Evolutionary conservation across 768 basidiomycete genomes (phyloP).

Genomic region (Lactarius pseudohatsudake): DNA sequence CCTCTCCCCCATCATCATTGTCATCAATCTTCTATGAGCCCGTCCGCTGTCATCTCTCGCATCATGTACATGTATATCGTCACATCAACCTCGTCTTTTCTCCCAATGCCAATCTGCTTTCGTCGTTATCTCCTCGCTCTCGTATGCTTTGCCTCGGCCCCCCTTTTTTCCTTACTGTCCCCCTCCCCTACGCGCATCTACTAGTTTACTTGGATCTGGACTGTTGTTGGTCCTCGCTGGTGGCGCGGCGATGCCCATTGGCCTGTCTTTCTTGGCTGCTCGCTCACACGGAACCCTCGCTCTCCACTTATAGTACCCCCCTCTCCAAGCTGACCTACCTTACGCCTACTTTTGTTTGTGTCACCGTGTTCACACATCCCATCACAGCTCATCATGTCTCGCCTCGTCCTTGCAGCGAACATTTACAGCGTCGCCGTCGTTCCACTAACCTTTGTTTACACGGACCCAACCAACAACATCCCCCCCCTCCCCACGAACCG

Average conservation of each 20-base stretch:
- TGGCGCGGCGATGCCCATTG: neutral
- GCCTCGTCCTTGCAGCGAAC: too few species aligned
- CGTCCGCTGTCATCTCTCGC: neutral
- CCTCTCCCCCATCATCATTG: too few species aligned
- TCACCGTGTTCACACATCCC: too few species aligned
- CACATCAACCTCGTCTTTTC: neutral
- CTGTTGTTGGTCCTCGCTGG: neutral
- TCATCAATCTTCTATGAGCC: too few species aligned
- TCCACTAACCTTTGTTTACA: too few species aligned
- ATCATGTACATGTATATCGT: constrained; percentile 10
- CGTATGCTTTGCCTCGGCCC: constrained; percentile 12
- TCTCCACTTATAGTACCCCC: neutral
- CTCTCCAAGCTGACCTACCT: too few species aligned
- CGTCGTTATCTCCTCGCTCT: constrained; percentile 19
- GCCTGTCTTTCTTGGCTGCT: neutral
- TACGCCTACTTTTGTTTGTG: too few species aligned
- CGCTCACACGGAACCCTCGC: neutral
- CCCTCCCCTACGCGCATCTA: neutral
- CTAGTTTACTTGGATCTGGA: neutral
- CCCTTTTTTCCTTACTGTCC: neutral
- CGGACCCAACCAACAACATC: too few species aligned
- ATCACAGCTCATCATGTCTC: neutral
- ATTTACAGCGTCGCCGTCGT: too few species aligned
- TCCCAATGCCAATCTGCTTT: constrained; percentile 12
- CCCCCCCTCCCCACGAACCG: too few species aligned